Evolutionary conservation across 331 rosid species (phyloP).

Genomic region (Pyracantha coccinea): DNA sequence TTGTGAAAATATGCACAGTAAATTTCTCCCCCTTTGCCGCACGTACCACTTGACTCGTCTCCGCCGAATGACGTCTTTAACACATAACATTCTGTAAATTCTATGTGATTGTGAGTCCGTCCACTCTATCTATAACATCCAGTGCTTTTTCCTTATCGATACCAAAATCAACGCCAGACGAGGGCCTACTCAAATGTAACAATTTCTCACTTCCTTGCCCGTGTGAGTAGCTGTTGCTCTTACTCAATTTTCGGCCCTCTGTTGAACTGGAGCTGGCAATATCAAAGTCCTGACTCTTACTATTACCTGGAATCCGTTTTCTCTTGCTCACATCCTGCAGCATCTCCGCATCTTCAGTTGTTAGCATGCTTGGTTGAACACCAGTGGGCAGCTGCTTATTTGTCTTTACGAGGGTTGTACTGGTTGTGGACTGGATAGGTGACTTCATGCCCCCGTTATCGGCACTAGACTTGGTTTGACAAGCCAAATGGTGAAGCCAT

Average conservation of each 20-base stretch:
- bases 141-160: slow-evolving; percentile 48
- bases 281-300: slow-evolving; percentile 63
- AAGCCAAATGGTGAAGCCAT: slow-evolving; percentile 68
- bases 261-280: slow-evolving; percentile 15
- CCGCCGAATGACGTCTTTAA: neutral
- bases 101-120: slow-evolving; percentile 14
- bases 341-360: slow-evolving; percentile 46
- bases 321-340: slow-evolving; percentile 40
- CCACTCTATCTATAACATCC: slow-evolving; percentile 55
- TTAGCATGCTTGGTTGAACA: slow-evolving; percentile 11
- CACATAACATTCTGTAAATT: neutral
- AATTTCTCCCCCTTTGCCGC: neutral
- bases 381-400: slow-evolving; percentile 9
- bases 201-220: slow-evolving; percentile 34
- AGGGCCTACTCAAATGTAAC: slow-evolving; percentile 26
- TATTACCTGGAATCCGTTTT: slow-evolving; percentile 28
- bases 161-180: slow-evolving; percentile 39
- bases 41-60: neutral
- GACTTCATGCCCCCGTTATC: slow-evolving; percentile 21
- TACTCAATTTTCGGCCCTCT: slow-evolving; percentile 24
- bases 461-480: slow-evolving; percentile 27
- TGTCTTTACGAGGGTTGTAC: neutral
- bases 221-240: slow-evolving; percentile 53
- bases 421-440: slow-evolving; percentile 19
- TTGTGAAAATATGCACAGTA: neutral